Base-by-base conservation (phyloP, 441 rosid species). In the Theobroma grandiflorum region DNA sequence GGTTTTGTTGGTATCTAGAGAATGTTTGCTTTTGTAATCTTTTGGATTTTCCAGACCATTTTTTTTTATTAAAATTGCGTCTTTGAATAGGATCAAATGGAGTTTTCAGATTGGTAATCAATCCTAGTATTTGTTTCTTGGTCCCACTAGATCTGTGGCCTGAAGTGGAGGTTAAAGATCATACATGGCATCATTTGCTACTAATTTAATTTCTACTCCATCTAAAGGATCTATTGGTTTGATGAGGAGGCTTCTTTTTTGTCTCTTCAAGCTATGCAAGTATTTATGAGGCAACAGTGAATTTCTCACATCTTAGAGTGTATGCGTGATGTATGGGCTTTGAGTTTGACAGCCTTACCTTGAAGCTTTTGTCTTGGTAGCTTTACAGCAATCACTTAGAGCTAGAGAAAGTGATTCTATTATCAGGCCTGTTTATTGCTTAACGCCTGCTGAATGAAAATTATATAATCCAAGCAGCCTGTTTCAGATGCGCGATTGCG, bases 31-130 rank as follows among this genome's bases (percentile, higher is more conserved):
- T 26, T 16, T 66, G 78, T 55, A 68, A 73, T 63, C 42, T 53
- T 77, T 66, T 76, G 77, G 59, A 53, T 66, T 57, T 67, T 47
- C 61, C 14, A 18, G 45, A 31, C 9, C 45, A 40, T 50, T 18
- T 65, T 70, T 43, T 57, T 55, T 72, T 76, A 69, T 26, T 26
- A 26, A 26, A 38, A 26, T 72, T 22, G 35, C 65, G 61, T 63
- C 70, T 69, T 77, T 40, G 40, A 85, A 78, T 77, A 16, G 26
- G 59, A 80, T 71, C 15, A 18, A 67, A 79, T 63, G 42, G 61
- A 59, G 72, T 53, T 78, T 80, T 78, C 80, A 15, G 75, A 35
- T 16, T 74, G 76, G 70, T 49, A 65, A 72, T 55, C 45, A 20
- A 35, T 38, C 31, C 31, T 26, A 26, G 3, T 47, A 35, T 62